Evolutionary conservation across 2,329 filamentous ascomycete species (phyloP), one percentile per base, ranked within the genome.

Genomic region (Thelonectria rubi): DNA sequence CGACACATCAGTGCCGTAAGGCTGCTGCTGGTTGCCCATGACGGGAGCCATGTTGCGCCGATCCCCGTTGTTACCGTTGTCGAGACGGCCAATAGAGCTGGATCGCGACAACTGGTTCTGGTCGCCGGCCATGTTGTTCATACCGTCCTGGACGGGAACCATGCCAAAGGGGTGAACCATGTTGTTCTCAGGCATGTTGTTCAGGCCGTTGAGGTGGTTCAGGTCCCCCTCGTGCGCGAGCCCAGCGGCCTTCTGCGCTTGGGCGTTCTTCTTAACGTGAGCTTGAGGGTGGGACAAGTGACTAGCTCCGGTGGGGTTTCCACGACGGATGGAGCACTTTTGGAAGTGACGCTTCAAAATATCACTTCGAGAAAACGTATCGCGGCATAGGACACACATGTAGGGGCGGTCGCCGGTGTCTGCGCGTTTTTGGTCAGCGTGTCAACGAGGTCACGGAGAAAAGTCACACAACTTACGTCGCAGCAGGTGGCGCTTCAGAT

Each of bases 301-400:
- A 74, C 92, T 97, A 65, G 93, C 93, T 71, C 94, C 94, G 15
- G 93, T 97, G 56, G 95, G 94, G 80, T 98, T 98, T 60, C 95
- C 95, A 75, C 95, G 90, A 73, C 95, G 90, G 68, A 97, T 93
- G 40, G 95, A 97, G 82, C 95, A 99, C 83, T 99, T 99, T 79
- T 97, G 94, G 81, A 98, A 99, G 81, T 99, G 95, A 68, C 95
- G 92, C 84, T 99, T 99, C 73, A 99, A 82, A 68, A 99, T 98
- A 76, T 99, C 95, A 84, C 93, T 97, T 77, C 95, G 90, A 50
- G 93, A 97, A 80, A 99, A 99, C 34, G 94, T 98, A 79, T 98
- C 95, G 78, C 95, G 93, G 84, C 95, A 99, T 53, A 99, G 85
- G 68, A 97, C 92, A 81, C 95, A 99, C 88, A 96, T 96, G 82